These are phyloP conservation scores for Hygrocybe coccinea DNA, from an alignment of 768 basidiomycete genomes.

Conservation along the genomic window DNA sequence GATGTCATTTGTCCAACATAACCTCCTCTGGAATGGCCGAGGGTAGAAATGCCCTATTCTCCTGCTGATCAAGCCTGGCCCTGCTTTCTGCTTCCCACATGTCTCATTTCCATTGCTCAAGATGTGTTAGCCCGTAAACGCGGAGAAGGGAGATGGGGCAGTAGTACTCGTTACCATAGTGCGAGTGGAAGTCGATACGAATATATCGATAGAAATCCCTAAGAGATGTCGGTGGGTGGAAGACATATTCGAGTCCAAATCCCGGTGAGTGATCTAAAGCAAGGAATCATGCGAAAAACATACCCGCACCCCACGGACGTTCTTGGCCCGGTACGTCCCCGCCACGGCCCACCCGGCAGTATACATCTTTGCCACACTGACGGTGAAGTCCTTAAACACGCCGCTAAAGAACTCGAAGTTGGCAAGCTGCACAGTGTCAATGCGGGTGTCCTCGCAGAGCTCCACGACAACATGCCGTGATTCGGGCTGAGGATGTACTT, in stretches of 20 bases:
- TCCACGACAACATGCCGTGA: slow-evolving; percentile 86
- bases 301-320: slow-evolving; percentile 87
- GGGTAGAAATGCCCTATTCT: not conserved
- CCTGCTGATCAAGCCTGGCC: slow-evolving; percentile 27
- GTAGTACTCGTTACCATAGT: slow-evolving; percentile 96
- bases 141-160: slow-evolving; percentile 91
- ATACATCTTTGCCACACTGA: slow-evolving; percentile 83
- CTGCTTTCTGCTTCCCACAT: slow-evolving; percentile 70
- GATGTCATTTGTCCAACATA: not conserved
- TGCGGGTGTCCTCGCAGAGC: slow-evolving; percentile 94
- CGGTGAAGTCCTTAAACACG: slow-evolving; percentile 86
- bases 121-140: slow-evolving; percentile 92
- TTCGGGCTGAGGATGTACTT: slow-evolving; percentile 92
- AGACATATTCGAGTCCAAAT: not conserved
- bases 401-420: slow-evolving; percentile 99
- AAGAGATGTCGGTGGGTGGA: slow-evolving; percentile 68
- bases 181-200: slow-evolving; percentile 87
- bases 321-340: slow-evolving; percentile 81
- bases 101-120: slow-evolving; percentile 95
- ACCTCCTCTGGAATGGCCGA: not conserved
- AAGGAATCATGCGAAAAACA: slow-evolving; percentile 22
- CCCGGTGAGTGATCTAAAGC: not conserved
- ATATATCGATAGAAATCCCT: slow-evolving; percentile 90
- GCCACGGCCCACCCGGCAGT: slow-evolving; percentile 65
- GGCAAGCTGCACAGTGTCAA: slow-evolving; percentile 93